These are phyloP conservation scores for Antrodiella citrinella DNA, from an alignment of 768 basidiomycete genomes.

Conservation along the genomic window DNA sequence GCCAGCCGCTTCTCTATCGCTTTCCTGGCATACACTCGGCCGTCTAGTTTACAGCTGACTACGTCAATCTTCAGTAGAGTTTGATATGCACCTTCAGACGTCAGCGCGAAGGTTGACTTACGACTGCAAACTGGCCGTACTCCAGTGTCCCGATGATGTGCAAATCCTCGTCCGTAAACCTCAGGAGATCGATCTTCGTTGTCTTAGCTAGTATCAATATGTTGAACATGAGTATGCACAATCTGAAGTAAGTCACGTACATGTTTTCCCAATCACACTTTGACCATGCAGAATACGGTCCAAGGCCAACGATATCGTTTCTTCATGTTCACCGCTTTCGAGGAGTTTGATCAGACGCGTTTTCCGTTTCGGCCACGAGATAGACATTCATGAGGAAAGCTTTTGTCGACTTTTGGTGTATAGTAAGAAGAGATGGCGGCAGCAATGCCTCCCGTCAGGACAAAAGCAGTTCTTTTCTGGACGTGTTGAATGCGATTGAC, in stretches of 20 bases:
- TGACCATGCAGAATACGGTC: slow-evolving; percentile 74
- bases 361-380: slow-evolving; percentile 67
- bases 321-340: slow-evolving; percentile 51
- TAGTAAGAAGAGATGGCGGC: no score
- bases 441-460: no score
- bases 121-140: slow-evolving; percentile 82
- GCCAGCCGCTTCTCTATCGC: slow-evolving; percentile 71
- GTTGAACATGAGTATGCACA: no score
- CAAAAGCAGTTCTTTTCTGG: no score
- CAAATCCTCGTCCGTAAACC: slow-evolving; percentile 70
- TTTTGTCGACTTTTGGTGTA: no score
- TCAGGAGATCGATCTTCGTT: slow-evolving; percentile 54
- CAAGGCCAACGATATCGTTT: slow-evolving; percentile 48
- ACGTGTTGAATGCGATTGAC: no score
- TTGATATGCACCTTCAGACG: no score
- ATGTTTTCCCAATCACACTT: slow-evolving; percentile 64
- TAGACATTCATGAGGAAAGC: slow-evolving; percentile 36
- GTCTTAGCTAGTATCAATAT: slow-evolving; percentile 61
- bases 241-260: slow-evolving; percentile 29
- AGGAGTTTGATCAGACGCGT: slow-evolving; percentile 50
- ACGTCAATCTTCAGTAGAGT: slow-evolving; percentile 79
- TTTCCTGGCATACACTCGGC: slow-evolving; percentile 77
- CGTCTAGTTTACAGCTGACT: slow-evolving; percentile 66
- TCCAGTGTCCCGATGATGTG: slow-evolving; percentile 64
- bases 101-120: no score